Evolutionary conservation across 768 basidiomycete genomes (phyloP), one percentile per base, ranked within the genome.

Genomic region (Cystofilobasidium ferigula): DNA sequence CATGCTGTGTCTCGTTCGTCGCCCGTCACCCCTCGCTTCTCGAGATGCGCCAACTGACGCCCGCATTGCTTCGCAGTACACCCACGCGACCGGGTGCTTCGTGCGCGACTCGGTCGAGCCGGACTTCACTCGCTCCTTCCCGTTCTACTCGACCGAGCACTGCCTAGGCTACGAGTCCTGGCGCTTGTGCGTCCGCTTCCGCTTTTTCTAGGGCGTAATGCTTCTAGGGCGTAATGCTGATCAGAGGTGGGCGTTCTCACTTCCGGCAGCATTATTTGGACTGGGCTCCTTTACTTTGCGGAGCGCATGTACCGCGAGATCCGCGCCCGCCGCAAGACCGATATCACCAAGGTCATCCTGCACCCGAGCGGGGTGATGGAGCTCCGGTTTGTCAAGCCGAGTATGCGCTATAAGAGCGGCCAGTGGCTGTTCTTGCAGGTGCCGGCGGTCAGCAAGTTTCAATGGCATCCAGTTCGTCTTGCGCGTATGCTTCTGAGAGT

Each of bases 91-190:
- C 63, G 91, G 92, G 6, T 97, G 92, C 77, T 97, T 97, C 77
- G 92, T 97, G 66, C 89, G 92, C 57, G 89, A 91, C 74, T 80
- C 82, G n/a, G 78, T 79, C 20, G 75, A 84, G 38, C 89, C 90
- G n/a, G 86, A 83, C 69, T 84, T 82, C 74, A 85, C 78, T 64
- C 4, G 74, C 0, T 75, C 79, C 0, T 94, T 93, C 82, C 90
- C 90, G 0, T 94, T 91, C 81, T 93, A 93, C 79, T 82, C 82
- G 24, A 85, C 87, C 0, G 74, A 86, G n/a, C 85, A 89, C 72
- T 97, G 92, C 73, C 82, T 94, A 67, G 92, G 92, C 7, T 97
- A 97, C 77, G 77, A 84, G 66, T 89, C 87, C 73, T 94, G 91
- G 90, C 79, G 88, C 64, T 93, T 84, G 56, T 64, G 51, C 20